Base-by-base conservation (phyloP, 371 early-diverging fungal genomes). In the Mortierella sp. region DNA sequence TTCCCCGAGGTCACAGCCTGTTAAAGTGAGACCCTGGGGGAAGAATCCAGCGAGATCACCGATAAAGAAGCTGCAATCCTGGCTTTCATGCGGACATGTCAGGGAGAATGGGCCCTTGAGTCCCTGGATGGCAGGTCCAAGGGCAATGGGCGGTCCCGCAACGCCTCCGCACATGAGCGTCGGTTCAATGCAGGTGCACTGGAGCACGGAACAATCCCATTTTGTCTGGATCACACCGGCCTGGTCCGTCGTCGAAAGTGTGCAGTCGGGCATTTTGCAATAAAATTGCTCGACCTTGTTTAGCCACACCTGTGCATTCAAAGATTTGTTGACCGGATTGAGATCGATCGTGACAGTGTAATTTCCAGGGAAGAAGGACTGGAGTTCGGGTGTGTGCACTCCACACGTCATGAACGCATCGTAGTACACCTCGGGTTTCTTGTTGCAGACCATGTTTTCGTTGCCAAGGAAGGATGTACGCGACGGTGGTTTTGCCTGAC, bases 381-480 rank as follows among this genome's bases (percentile, higher is more conserved):
- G 24, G 30, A 73, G 28, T 17, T 54, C 64, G 3, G 60, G 60
- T 0, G 67, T 37, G 4, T 23, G 32, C 47, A 75, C 75, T 6
- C 41, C 60, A 39, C 75, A 75, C 24, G 58, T 48, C 75, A 75
- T 75, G 54, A 42, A 68, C 15, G 56, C 34, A 17, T 64, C 50
- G 50, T 60, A 50, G 28, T 57, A 76, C 26, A 64, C 65, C 31
- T 76, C 65, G 11, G 76, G 55, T 14, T 76, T 69, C 60, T 76
- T 76, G 62, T 76, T 76, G 58, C 76, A 76, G 27, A 69, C 76
- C 76, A 76, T 69, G 11, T 49, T 41, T 34, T 76, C 76, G 56
- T 56, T 53, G 8, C 65, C 76, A 19, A 76, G 37, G 50, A 69
- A 53, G 11, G 76, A 61, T 12, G 70, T 56, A 14, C 76, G 64